A percentile compares a stretch with the other conserved stretches of the same genome.
Evolutionary conservation across 2,329 filamentous ascomycete genomes (phyloP).

Genomic region (Colletotrichum limetticola): DNA sequence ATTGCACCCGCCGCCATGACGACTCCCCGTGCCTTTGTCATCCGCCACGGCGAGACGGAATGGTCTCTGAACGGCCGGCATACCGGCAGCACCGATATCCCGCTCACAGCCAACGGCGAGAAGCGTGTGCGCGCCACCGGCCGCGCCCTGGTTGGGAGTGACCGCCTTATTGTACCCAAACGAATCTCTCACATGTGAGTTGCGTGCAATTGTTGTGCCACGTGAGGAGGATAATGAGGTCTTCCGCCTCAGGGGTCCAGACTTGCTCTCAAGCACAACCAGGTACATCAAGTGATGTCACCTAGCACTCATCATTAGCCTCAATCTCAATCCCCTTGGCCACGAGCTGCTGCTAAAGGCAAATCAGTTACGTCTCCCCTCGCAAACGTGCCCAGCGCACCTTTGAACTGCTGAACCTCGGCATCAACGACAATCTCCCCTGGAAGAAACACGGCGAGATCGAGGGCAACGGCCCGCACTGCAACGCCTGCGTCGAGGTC

Average conservation of each 20-base stretch:
- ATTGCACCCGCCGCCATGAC: slow-evolving; percentile 18
- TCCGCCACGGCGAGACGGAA: slow-evolving; percentile 94
- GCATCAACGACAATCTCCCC: slow-evolving; percentile 74
- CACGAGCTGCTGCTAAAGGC: background rate
- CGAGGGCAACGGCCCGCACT: slow-evolving; percentile 53
- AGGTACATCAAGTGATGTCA: background rate
- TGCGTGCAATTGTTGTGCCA: slow-evolving; percentile 43
- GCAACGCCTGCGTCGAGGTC: slow-evolving; percentile 71
- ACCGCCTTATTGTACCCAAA: slow-evolving; percentile 84
- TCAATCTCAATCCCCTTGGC: background rate
- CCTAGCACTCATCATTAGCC: background rate
- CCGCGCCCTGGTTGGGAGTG: slow-evolving; percentile 82
- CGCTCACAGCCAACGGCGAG: slow-evolving; percentile 84
- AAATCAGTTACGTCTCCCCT: slow-evolving; percentile 81
- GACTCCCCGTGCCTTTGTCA: slow-evolving; percentile 80
- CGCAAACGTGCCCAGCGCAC: slow-evolving; percentile 86
- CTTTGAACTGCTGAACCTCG: slow-evolving; percentile 87
- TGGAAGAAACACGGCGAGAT: slow-evolving; percentile 67
- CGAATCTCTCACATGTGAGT: slow-evolving; percentile 83
- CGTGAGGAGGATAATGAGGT: no score
- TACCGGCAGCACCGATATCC: slow-evolving; percentile 87
- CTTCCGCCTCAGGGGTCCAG: background rate
- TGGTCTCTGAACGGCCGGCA: slow-evolving; percentile 91
- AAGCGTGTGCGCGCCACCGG: slow-evolving; percentile 81
- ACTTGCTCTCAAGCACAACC: background rate